Evolutionary conservation across 1,284 basidiomycete genomes (phyloP).

Genomic region (Melampsora larici-populina): DNA sequence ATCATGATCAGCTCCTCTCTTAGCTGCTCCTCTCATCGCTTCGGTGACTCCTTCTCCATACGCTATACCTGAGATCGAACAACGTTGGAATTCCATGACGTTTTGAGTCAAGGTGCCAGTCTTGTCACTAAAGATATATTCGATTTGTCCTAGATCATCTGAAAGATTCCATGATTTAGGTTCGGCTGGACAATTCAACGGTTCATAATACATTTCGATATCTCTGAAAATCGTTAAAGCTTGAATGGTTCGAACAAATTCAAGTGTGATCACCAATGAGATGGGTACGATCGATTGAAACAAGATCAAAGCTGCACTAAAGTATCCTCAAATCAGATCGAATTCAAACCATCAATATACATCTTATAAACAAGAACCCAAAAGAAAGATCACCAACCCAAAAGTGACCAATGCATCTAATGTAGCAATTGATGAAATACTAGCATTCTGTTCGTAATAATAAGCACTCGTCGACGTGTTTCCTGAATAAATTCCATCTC

Average conservation of each 20-base stretch:
- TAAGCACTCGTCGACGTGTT: conserved; percentile 66
- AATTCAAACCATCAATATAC: background rate
- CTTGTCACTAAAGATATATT: no score
- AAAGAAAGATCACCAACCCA: conserved; percentile 62
- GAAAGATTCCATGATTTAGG: no score
- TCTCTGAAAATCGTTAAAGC: no score
- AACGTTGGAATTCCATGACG: no score
- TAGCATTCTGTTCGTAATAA: conserved; percentile 68
- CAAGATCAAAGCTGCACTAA: conserved; percentile 68
- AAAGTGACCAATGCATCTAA: conserved; percentile 85
- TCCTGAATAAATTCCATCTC: no score
- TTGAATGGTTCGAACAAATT: no score
- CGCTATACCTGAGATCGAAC: no score
- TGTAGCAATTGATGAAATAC: conserved; percentile 63
- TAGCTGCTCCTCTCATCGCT: conserved; percentile 87
- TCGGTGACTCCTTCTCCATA: no score
- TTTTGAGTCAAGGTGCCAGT: no score
- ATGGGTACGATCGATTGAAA: conserved; percentile 99
- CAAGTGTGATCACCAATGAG: conserved; percentile 86
- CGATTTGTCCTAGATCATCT: no score
- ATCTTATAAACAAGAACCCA: conserved; percentile 53
- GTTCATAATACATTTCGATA: no score
- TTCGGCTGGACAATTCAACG: no score
- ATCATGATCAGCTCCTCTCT: conserved; percentile 68
- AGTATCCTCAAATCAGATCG: conserved; percentile 35